phyloP scores from a whole-genome alignment of 2,329 filamentous ascomycete genomes.

The Endocalyx cinctus region DNA sequence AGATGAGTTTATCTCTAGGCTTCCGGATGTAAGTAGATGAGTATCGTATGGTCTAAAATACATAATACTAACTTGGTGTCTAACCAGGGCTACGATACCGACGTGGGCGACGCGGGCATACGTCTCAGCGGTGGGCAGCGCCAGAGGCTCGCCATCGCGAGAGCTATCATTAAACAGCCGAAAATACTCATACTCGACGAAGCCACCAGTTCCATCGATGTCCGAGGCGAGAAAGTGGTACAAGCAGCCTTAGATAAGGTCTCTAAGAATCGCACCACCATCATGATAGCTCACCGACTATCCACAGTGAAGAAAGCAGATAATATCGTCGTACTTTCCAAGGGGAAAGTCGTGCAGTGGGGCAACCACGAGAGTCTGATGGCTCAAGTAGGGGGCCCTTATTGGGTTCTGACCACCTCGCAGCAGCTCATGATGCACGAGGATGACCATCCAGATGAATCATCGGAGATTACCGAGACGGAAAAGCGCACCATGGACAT shows the following conservation, averaged over 20 bases:
- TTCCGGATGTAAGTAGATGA: constrained; percentile 34
- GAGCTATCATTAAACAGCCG: constrained; percentile 60
- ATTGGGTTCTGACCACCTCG: constrained; percentile 61
- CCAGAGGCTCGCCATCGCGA: constrained; percentile 62
- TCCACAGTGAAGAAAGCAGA: constrained; percentile 45
- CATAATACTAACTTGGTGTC: not conserved
- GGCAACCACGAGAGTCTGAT: constrained; percentile 73
- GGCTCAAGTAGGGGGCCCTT: constrained; percentile 53
- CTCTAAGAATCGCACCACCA: constrained; percentile 56
- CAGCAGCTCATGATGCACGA: constrained; percentile 51
- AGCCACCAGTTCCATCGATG: constrained; percentile 55
- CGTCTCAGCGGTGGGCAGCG: constrained; percentile 65
- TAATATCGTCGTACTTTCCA: constrained; percentile 36
- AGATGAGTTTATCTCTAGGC: constrained; percentile 51
- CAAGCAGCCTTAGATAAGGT: constrained; percentile 53
- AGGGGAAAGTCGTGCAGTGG: constrained; percentile 66
- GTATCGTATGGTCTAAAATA: not conserved
- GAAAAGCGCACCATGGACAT: constrained; percentile 35
- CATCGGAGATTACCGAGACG: constrained; percentile 22
- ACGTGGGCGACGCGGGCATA: constrained; percentile 61
- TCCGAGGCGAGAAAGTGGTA: constrained; percentile 43
- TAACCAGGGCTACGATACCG: constrained; percentile 50
- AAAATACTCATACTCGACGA: constrained; percentile 64
- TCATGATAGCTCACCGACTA: constrained; percentile 61
- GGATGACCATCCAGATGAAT: constrained; percentile 29